Conservation (phyloP, 768 basidiomycete species). For the Arthromyces matolae region DNA sequence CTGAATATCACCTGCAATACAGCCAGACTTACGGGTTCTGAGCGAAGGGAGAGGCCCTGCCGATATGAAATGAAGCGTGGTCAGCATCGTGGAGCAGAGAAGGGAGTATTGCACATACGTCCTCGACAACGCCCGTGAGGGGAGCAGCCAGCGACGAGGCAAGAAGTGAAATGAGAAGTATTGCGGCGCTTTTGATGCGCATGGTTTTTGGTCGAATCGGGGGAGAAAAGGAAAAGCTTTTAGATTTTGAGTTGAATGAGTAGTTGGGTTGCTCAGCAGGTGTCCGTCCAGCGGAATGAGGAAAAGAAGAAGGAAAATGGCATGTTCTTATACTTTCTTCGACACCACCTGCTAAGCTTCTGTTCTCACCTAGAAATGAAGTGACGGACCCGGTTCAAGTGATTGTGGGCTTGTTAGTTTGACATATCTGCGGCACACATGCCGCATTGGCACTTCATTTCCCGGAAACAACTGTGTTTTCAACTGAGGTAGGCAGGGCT, state of each 20-base stretch:
- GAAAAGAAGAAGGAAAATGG: not conserved
- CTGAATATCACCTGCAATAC: not conserved
- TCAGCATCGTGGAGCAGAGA: not conserved
- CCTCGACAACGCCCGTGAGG: not conserved
- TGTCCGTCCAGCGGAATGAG: not conserved
- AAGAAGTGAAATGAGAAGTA: not conserved
- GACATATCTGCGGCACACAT: no score
- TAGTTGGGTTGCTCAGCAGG: not conserved
- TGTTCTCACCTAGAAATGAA: no score
- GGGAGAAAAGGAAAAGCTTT: no score
- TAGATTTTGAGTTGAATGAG: no score
- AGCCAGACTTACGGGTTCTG: not conserved
- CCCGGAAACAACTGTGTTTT: no score
- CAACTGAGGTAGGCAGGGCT: no score
- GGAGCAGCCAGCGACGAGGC: not conserved
- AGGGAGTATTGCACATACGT: not conserved
- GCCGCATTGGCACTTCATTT: no score
- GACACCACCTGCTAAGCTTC: no score
- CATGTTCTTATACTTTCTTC: no score
- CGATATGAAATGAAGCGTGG: not conserved
- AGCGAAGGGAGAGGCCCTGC: not conserved
- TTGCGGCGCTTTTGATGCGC: not conserved
- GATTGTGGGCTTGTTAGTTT: no score
- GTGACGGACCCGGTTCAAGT: no score
- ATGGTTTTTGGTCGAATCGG: not conserved